phyloP scores from a whole-genome alignment of 305 asterid genomes.

The Fraxinus velutina region DNA sequence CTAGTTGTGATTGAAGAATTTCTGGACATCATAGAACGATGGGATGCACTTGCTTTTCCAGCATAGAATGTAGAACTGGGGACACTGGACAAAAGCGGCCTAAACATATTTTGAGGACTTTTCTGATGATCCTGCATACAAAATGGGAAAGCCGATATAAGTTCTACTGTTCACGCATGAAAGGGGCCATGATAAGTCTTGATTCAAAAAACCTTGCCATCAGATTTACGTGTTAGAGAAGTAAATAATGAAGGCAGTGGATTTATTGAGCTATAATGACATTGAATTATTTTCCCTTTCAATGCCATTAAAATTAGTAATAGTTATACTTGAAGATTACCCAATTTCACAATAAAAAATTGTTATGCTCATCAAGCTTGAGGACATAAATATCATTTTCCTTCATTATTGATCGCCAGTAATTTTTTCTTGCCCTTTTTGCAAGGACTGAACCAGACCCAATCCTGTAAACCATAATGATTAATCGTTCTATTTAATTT shows the following conservation, averaged over 20 bases:
- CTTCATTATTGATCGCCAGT: not conserved
- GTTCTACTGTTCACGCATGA: conserved; percentile 15
- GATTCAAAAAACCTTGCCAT: conserved; percentile 3
- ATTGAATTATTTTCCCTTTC: not conserved
- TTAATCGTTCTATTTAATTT: not conserved
- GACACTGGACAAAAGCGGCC: conserved; percentile 92
- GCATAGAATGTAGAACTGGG: conserved; percentile 80
- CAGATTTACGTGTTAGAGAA: not conserved
- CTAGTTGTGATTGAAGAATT: conserved; percentile 92
- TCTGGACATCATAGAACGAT: conserved; percentile 54
- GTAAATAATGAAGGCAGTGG: not conserved
- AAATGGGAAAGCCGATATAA: not conserved
- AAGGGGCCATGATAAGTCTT: conserved; percentile 6
- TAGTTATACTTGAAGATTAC: not conserved
- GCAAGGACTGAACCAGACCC: not conserved
- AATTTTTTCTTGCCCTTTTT: not conserved
- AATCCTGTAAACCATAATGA: not conserved
- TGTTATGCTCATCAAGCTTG: not conserved
- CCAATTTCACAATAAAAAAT: not conserved
- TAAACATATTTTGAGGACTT: conserved; percentile 85
- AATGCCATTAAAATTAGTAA: not conserved
- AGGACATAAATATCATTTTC: not conserved
- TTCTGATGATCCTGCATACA: conserved; percentile 72
- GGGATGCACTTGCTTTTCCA: conserved; percentile 58
- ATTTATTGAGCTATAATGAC: not conserved